phyloP scores from a whole-genome alignment of 768 basidiomycete species.

The Trametes elegans region DNA sequence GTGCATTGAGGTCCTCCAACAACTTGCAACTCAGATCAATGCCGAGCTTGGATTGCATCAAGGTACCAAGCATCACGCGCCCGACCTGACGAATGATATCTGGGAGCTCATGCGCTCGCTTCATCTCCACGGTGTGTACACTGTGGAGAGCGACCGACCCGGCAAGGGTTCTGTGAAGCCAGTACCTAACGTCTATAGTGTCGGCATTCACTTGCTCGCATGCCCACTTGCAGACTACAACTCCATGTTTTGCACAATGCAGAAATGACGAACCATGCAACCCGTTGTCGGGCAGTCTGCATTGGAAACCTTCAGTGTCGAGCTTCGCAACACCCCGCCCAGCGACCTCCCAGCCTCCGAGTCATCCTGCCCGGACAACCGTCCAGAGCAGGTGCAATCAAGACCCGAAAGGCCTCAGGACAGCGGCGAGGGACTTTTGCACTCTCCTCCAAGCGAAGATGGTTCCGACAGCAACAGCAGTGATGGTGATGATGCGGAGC shows the following conservation, averaged over 20 bases:
- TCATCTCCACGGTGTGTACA: constrained; percentile 24
- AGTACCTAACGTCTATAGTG: constrained; percentile 19
- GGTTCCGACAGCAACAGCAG: background rate
- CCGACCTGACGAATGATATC: constrained; percentile 33
- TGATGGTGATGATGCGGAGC: background rate
- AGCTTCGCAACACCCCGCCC: background rate
- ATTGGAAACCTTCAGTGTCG: background rate
- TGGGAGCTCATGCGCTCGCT: constrained; percentile 24
- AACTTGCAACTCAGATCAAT: background rate
- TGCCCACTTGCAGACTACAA: constrained; percentile 31
- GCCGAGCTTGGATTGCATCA: background rate
- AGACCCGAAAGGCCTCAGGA: too few relatives aligned
- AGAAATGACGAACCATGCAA: constrained; percentile 13
- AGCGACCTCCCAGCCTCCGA: too few relatives aligned
- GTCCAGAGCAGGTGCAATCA: too few relatives aligned
- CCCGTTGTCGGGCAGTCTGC: background rate
- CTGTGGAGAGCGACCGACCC: constrained; percentile 16
- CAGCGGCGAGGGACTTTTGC: background rate
- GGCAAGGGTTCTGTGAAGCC: constrained; percentile 20
- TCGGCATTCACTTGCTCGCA: constrained; percentile 22
- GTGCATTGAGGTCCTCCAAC: constrained; percentile 2
- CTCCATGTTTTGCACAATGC: constrained; percentile 18
- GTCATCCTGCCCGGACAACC: too few relatives aligned
- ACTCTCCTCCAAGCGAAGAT: background rate
- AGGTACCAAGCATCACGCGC: background rate